Evolutionary conservation across 768 basidiomycete species (phyloP), one percentile per base, ranked within the genome.

Genomic region (Guyanaporus albipodus): DNA sequence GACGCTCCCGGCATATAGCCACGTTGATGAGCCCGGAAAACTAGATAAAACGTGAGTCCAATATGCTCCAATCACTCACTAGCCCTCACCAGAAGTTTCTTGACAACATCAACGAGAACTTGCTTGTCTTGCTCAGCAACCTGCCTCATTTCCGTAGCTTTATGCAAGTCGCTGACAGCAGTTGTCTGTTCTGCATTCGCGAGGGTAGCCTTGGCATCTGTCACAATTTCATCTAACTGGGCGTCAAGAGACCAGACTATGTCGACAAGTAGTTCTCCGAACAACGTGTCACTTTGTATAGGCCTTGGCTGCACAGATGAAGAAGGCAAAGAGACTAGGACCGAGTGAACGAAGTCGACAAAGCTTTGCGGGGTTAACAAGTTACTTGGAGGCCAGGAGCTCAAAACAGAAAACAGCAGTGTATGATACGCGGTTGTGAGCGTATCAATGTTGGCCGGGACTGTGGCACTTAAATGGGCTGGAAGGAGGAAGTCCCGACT

Each of bases 231-330:
- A 47, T 92, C 90, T 48, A 91, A 64, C 53, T 85, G 80, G 29
- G 78, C 73, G 66, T 92, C 91, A 36, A 87, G 63, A 17, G 87
- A 77, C 91, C 91, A 93, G 36, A 90, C 73, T 57, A 87, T 73
- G 61, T 93, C 91, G 18, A 93, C 76, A 3, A 92, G 69, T 37
- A 79, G 64, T 55, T 90, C 87, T 10, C 83, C 83, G 46, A 91
- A 79, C 1, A 73, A 55, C 1, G 67, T 50, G 4, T 67, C 68
- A 50, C 74, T 72, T 8, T 72, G 65, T 10, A 73, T 69, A 38
- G 71, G 65, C 31, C 55, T 52, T 15, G 64, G 53, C 22, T 59
- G 61, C 4, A 59, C 49, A n/a, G 78, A 77, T 6, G 85, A 86
- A 18, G 87, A 85, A 17, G 87, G 88, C 9, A 88, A 73, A 36